These are phyloP conservation scores for Pyrus pyrifolia DNA, from an alignment of 306 rosid genomes.

Conservation along the genomic window DNA sequence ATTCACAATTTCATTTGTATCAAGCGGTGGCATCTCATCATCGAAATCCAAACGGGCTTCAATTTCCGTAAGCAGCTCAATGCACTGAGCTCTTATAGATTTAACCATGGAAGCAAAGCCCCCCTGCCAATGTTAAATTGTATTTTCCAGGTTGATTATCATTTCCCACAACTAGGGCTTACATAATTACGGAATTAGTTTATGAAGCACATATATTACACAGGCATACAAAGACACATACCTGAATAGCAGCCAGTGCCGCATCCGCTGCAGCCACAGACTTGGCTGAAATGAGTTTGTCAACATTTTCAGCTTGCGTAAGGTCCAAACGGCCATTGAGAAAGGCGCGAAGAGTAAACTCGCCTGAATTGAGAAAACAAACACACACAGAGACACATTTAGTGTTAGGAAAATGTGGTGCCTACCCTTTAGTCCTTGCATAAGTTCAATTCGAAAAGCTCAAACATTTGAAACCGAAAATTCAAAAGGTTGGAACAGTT, in stretches of 20 bases:
- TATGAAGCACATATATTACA: neutral
- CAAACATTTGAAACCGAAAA: neutral
- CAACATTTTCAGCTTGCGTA: slow-evolving; percentile 89
- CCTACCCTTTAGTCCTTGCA: neutral
- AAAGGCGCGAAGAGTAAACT: slow-evolving; percentile 93
- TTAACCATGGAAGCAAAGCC: slow-evolving; percentile 82
- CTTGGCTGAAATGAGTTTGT: slow-evolving; percentile 54
- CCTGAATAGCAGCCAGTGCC: slow-evolving; percentile 93
- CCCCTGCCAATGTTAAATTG: slow-evolving; percentile 47
- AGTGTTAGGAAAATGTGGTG: neutral
- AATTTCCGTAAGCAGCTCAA: slow-evolving; percentile 88
- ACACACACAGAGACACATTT: neutral
- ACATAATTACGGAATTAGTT: neutral
- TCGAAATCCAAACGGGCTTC: slow-evolving; percentile 96
- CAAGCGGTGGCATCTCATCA: slow-evolving; percentile 90
- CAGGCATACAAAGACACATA: slow-evolving; percentile 18
- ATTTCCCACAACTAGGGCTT: neutral
- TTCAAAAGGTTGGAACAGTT: neutral
- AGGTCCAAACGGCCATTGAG: slow-evolving; percentile 92
- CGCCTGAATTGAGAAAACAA: slow-evolving; percentile 44
- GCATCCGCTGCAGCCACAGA: slow-evolving; percentile 90
- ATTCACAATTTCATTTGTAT: slow-evolving; percentile 44
- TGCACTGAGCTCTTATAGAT: slow-evolving; percentile 63
- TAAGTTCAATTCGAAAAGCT: neutral
- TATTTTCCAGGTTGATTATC: neutral